phyloP scores from a whole-genome alignment of 352 stramenopile species.

The Phytopythium boreale region DNA sequence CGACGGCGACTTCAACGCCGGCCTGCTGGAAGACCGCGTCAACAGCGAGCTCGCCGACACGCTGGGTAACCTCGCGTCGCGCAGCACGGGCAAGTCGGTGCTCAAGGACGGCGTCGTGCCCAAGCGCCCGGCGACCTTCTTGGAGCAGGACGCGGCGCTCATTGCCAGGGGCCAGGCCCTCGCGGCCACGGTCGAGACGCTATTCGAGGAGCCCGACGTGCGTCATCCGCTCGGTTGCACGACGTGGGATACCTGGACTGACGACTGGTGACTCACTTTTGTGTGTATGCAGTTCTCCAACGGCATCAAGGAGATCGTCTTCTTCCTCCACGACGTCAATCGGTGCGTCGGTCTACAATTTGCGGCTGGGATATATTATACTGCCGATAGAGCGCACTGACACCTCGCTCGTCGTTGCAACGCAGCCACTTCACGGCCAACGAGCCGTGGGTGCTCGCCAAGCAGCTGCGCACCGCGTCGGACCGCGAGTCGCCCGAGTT shows the following conservation, averaged over 20 bases:
- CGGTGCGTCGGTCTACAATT: slow-evolving; percentile 21
- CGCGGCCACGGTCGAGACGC: slow-evolving; percentile 30
- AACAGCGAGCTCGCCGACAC: slow-evolving; percentile 95
- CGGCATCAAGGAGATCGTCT: slow-evolving; percentile 71
- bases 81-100: slow-evolving; percentile 69
- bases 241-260: neutral
- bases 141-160: slow-evolving; percentile 44
- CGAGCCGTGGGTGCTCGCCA: slow-evolving; percentile 77
- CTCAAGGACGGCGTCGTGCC: slow-evolving; percentile 50
- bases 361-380: too few species aligned
- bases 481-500: slow-evolving; percentile 31
- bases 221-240: slow-evolving; percentile 12
- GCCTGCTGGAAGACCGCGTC: slow-evolving; percentile 91
- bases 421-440: slow-evolving; percentile 72
- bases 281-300: slow-evolving; percentile 49
- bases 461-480: slow-evolving; percentile 37
- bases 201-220: slow-evolving; percentile 77
- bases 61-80: slow-evolving; percentile 87
- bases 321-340: slow-evolving; percentile 83
- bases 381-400: too few species aligned
- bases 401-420: too few species aligned
- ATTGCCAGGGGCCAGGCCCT: slow-evolving; percentile 54
- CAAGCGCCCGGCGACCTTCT: slow-evolving; percentile 26
- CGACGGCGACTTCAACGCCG: slow-evolving; percentile 90
- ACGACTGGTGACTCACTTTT: slow-evolving; percentile 1